Evolutionary conservation across 805 yeast genomes (phyloP).

Genomic region (Ogataea allantospora): DNA sequence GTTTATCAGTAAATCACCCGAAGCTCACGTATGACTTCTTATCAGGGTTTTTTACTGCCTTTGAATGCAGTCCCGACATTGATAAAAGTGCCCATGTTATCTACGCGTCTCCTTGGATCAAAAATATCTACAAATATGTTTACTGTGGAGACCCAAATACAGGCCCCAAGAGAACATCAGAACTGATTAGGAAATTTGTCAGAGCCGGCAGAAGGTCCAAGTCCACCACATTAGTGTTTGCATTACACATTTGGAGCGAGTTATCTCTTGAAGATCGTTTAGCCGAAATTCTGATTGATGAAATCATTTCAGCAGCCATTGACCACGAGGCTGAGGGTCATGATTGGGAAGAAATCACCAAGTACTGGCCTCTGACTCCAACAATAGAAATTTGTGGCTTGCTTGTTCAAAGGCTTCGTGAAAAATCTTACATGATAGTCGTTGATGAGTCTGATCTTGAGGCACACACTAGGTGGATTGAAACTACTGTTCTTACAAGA

Average conservation of each 20-base stretch:
- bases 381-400: constrained; percentile 71
- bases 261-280: constrained; percentile 61
- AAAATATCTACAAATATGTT: constrained; percentile 59
- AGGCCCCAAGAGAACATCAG: constrained; percentile 62
- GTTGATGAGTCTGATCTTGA: constrained; percentile 45
- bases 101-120: constrained; percentile 73
- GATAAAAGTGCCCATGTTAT: constrained; percentile 42
- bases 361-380: constrained; percentile 63
- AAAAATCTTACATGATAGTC: constrained; percentile 49
- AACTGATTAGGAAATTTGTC: constrained; percentile 61
- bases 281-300: constrained; percentile 61
- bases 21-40: constrained; percentile 58
- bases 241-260: constrained; percentile 65
- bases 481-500: constrained; percentile 64
- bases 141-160: constrained; percentile 50
- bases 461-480: constrained; percentile 63
- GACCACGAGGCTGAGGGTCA: constrained; percentile 76
- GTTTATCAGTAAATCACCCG: constrained; percentile 58
- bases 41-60: constrained; percentile 49
- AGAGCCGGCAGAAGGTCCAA: constrained; percentile 51
- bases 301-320: constrained; percentile 67
- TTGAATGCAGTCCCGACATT: constrained; percentile 37
- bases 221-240: constrained; percentile 50
- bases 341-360: constrained; percentile 61
- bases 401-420: constrained; percentile 55